Conservation (phyloP, 176 grass and related monocot species). For the Musa schizocarpa region DNA sequence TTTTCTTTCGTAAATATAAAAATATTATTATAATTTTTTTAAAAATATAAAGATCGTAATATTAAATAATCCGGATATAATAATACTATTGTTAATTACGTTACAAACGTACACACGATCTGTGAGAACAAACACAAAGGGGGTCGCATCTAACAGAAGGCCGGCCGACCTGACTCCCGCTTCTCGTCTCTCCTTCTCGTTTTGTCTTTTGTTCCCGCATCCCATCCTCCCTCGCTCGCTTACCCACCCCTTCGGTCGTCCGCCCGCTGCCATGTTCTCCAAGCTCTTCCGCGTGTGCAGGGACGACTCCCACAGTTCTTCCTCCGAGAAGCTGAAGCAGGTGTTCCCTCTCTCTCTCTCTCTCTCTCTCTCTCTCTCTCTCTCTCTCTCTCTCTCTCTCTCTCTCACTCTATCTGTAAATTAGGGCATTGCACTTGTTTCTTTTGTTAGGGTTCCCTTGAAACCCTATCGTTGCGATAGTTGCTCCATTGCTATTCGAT, state of each 20-base stretch:
- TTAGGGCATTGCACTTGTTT: too few species aligned
- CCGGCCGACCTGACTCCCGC: neutral
- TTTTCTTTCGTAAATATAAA: too few species aligned
- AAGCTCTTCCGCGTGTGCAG: slow-evolving; percentile 23
- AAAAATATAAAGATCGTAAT: too few species aligned
- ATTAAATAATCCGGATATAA: too few species aligned
- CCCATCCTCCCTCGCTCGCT: neutral
- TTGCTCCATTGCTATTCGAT: too few species aligned
- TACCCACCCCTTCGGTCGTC: neutral
- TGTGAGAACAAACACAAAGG: neutral
- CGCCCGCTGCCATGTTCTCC: slow-evolving; percentile 20
- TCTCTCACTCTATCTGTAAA: too few species aligned
- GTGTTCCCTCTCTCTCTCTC: neutral
- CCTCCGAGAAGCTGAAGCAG: slow-evolving; percentile 29
- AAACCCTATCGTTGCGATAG: too few species aligned
- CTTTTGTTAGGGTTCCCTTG: too few species aligned
- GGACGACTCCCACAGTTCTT: slow-evolving; percentile 13
- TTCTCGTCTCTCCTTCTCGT: neutral
- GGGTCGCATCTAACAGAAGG: neutral
- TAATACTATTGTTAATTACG: neutral
- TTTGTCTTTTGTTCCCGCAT: too few species aligned
- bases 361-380: neutral
- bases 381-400: neutral
- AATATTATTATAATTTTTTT: too few species aligned
- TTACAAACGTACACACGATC: neutral